Percentiles rank a stretch among this genome's conserved stretches.
phyloP scores from a whole-genome alignment of 2,329 filamentous ascomycete species.

The Sporothrix humicola region DNA sequence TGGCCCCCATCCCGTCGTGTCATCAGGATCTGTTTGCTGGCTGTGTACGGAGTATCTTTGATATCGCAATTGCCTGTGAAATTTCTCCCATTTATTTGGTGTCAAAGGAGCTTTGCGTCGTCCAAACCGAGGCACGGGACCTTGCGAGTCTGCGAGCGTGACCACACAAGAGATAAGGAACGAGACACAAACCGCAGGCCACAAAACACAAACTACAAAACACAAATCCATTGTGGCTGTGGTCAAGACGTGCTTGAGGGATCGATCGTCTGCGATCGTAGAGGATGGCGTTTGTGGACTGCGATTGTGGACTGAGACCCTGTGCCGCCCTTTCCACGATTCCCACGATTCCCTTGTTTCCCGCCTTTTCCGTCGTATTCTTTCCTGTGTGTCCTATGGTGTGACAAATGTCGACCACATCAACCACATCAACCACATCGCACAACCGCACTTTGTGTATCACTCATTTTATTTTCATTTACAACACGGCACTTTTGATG shows the following conservation, averaged over 20 bases:
- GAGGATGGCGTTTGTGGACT: no score
- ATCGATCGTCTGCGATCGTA: no score
- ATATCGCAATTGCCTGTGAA: conserved; percentile 12
- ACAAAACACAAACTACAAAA: no score
- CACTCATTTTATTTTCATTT: not conserved
- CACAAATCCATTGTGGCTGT: no score
- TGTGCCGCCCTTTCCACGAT: not conserved
- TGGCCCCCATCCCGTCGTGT: not conserved
- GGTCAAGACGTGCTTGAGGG: no score
- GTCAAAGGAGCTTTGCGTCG: not conserved
- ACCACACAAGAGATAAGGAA: conserved; percentile 18
- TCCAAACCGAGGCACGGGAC: conserved; percentile 2
- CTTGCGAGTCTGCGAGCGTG: conserved; percentile 5
- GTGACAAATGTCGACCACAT: not conserved
- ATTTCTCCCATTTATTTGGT: conserved; percentile 5
- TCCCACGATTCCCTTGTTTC: not conserved
- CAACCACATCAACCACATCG: no score
- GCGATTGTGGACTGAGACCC: not conserved
- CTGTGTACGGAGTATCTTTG: not conserved
- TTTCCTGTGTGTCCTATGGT: not conserved
- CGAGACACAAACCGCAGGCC: no score
- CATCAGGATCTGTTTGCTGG: not conserved
- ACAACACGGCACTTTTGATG: not conserved
- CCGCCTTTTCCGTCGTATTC: not conserved
- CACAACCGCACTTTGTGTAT: not conserved